Conservation (phyloP, 805 yeast genomes). For the Candida caryicola region DNA sequence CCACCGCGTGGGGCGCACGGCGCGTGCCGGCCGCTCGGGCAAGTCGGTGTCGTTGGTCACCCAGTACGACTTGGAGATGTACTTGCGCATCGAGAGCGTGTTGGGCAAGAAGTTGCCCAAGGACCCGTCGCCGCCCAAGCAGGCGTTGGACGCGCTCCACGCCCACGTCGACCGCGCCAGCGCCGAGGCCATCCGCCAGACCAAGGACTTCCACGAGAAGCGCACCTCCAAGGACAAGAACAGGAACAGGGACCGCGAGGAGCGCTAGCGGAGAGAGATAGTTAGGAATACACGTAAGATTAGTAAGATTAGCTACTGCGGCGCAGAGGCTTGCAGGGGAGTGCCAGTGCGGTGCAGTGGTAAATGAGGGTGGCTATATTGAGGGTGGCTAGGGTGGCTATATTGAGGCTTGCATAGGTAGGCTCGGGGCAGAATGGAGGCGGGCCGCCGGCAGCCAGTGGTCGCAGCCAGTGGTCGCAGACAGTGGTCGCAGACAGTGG, state of each 20-base stretch:
- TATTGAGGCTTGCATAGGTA: too few relatives aligned
- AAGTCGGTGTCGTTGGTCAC: constrained; percentile 85
- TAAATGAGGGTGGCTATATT: too few relatives aligned
- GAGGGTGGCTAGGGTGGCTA: too few relatives aligned
- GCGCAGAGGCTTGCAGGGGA: too few relatives aligned
- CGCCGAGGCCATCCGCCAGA: constrained; percentile 82
- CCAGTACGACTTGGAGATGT: constrained; percentile 89
- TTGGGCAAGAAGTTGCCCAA: constrained; percentile 80
- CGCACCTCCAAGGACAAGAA: constrained; percentile 36
- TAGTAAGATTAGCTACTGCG: too few relatives aligned
- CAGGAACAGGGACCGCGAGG: constrained; percentile 23
- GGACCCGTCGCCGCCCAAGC: constrained; percentile 70
- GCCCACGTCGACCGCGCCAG: constrained; percentile 89
- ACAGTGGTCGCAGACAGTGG: too few relatives aligned
- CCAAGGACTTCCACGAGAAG: constrained; percentile 59
- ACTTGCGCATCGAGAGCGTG: constrained; percentile 84
- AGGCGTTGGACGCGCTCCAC: constrained; percentile 71
- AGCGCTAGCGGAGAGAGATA: too few relatives aligned
- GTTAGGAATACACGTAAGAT: too few relatives aligned
- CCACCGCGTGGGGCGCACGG: constrained; percentile 93
- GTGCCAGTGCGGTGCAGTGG: too few relatives aligned
- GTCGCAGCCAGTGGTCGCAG: too few relatives aligned
- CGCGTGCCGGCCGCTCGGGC: constrained; percentile 90
- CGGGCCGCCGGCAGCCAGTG: too few relatives aligned
- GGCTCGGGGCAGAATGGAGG: too few relatives aligned